Percentiles rank a stretch among this genome's conserved stretches.
phyloP scores from a whole-genome alignment of 2,329 filamentous ascomycete species.

The Xylaria sp. region DNA sequence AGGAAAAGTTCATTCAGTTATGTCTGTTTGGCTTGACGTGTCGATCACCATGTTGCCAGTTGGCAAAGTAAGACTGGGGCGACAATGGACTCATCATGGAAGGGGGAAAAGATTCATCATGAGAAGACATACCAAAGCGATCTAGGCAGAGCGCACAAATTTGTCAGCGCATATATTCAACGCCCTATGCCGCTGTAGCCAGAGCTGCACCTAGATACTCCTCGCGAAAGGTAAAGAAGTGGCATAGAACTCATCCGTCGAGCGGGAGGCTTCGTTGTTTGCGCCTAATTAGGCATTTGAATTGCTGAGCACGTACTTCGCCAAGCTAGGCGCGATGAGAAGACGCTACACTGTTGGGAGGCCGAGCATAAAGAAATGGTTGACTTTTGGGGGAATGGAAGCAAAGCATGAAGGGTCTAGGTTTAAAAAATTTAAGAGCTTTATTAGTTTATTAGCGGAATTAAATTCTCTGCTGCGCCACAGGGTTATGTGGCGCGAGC shows the following conservation, averaged over 20 bases:
- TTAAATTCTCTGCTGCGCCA: constrained; percentile 30
- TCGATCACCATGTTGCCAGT: constrained; percentile 64
- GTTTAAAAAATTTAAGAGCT: constrained; percentile 30
- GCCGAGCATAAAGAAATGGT: not conserved
- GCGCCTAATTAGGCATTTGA: not conserved
- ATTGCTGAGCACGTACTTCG: not conserved
- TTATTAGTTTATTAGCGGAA: constrained; percentile 31
- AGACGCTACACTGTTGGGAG: not conserved
- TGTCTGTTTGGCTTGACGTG: constrained; percentile 64
- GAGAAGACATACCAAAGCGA: constrained; percentile 38
- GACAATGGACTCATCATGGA: constrained; percentile 67
- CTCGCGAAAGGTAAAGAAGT: not conserved
- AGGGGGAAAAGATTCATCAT: constrained; percentile 24
- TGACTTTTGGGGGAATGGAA: constrained; percentile 18
- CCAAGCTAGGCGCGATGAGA: not conserved
- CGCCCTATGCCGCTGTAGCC: not conserved
- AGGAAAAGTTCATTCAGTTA: constrained; percentile 52
- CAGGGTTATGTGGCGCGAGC: constrained; percentile 29
- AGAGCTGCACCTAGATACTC: not conserved
- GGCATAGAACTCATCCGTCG: not conserved
- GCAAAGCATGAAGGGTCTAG: constrained; percentile 10
- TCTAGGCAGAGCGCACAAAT: not conserved
- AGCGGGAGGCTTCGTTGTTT: not conserved
- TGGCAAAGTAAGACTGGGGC: constrained; percentile 65
- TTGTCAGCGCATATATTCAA: not conserved